Evolutionary conservation across 129 eudicot species (phyloP), one percentile per base, ranked within the genome.

Genomic region (Chrysanthemum seticuspe): DNA sequence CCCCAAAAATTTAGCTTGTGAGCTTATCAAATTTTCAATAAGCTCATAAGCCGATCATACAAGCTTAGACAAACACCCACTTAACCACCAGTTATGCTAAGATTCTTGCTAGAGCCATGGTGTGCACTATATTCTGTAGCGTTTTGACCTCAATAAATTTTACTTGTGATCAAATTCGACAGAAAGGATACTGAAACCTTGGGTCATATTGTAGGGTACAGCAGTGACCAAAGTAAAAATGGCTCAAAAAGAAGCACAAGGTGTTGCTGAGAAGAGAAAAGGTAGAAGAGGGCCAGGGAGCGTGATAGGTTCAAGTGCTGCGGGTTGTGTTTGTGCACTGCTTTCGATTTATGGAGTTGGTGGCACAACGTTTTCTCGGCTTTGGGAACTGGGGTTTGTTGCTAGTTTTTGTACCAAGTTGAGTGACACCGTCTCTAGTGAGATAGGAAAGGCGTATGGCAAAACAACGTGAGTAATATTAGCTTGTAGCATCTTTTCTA

Each of bases 271-370:
- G 83, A 95, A 95, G 73, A 79, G 83, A 82, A 95, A 88, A 80
- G 97, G 99, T 34, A 86, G 97, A 78, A 86, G 99, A 77, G 97
- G 99, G 34, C 97, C 99, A 10, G 96, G 94, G 65, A 95, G 97
- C 63, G 97, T 95, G 48, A 78, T 95, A 15, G 97, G 99, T 68
- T 95, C 97, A 21, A 95, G 99, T 83, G 99, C 96, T 27, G 96
- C 99, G 6, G 99, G 96, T 53, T 95, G 99, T 83, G 91, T 90
- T 54, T 95, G 96, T 78, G 97, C 97, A 7, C 60, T 83, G 58
- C 92, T 95, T 81, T 86, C 97, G n/a, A 88, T 95, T n/a, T 83
- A 81, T 55, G 89, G 91, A 62, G 73, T 82, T 64, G 97, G 96
- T 40, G 99, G 97, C 56, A 71, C 56, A 44, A 58, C 88, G 34